Base-by-base conservation (phyloP, 176 grass and related monocot species). In the Hordeum vulgare region DNA sequence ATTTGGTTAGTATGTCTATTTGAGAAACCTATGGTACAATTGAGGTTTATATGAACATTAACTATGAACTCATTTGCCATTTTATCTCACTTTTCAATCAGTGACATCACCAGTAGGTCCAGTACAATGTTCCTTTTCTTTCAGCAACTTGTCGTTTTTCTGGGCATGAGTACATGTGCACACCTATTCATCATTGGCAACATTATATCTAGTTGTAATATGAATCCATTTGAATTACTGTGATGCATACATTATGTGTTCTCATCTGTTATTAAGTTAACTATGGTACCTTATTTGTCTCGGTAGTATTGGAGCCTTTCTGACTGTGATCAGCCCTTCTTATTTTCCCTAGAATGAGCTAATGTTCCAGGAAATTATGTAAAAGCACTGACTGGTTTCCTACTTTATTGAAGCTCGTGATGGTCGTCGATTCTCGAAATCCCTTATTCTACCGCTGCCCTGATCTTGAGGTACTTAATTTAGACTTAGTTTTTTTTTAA, bases 391-490 rank as follows among this genome's bases (percentile, higher is more conserved):
- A 75, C 37, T 80, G 44, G 74, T 89, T 51, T 85, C 49, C 29
- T 24, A 59, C 61, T 81, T 56, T 51, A 74, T 58, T 89, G 66
- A 79, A 95, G 93, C 78, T 92, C 53, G 93, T 95, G 33, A 92
- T 95, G 90, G 90, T 95, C 56, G 88, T 95, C 35, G 90, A 92
- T 88, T 85, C 93, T 82, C 84, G 93, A 69, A 86, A 95, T 92
- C 93, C 93, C 57, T 85, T 92, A 64, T 90, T 95, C 83, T 95
- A 92, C 71, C 75, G 88, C 7, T 92, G 90, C 78, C 87, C 90
- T 67, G 93, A 95, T 87, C 90, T 95, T 67, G 93, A 95, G 90
- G 93, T 95, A 84, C 78, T 70, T 61, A 73, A 47, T 44, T 4
- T 26, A 73, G 24, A 42, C 35, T 27, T 20, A 21, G 3, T 14